phyloP scores from a whole-genome alignment of 805 yeast species.

The Myxozyma sirexii region DNA sequence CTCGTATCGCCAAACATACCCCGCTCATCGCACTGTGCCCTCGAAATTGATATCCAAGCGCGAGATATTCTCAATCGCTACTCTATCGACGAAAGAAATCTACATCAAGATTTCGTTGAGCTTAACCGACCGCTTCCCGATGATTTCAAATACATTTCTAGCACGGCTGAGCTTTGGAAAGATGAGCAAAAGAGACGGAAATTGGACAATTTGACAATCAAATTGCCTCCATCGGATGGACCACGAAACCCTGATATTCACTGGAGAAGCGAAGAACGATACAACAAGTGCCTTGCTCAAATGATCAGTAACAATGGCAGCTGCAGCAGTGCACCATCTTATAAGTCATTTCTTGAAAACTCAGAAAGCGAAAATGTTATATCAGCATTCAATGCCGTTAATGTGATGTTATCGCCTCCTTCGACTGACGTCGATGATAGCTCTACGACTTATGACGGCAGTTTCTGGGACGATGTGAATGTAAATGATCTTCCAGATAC shows the following conservation, averaged over 20 bases:
- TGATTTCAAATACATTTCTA: constrained; percentile 35
- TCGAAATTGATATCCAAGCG: constrained; percentile 74
- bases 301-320: constrained; percentile 5
- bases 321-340: neutral
- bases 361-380: neutral
- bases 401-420: neutral
- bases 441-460: constrained; percentile 1
- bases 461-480: constrained; percentile 22
- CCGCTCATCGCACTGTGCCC: constrained; percentile 61
- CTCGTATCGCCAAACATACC: constrained; percentile 38
- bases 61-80: constrained; percentile 61
- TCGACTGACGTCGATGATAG: no score
- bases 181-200: constrained; percentile 47
- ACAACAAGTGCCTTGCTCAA: neutral
- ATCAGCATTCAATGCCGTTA: constrained; percentile 18
- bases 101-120: constrained; percentile 57
- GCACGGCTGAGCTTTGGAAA: constrained; percentile 52
- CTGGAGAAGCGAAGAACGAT: constrained; percentile 17
- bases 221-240: no score
- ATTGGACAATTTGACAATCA: neutral
- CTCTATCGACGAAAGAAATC: constrained; percentile 48
- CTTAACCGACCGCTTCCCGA: constrained; percentile 21
- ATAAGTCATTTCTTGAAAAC: neutral
- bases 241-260: neutral
- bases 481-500: constrained; percentile 8